Conservation (phyloP, 2,329 filamentous ascomycete genomes). For the Trichoderma koningiopsis region DNA sequence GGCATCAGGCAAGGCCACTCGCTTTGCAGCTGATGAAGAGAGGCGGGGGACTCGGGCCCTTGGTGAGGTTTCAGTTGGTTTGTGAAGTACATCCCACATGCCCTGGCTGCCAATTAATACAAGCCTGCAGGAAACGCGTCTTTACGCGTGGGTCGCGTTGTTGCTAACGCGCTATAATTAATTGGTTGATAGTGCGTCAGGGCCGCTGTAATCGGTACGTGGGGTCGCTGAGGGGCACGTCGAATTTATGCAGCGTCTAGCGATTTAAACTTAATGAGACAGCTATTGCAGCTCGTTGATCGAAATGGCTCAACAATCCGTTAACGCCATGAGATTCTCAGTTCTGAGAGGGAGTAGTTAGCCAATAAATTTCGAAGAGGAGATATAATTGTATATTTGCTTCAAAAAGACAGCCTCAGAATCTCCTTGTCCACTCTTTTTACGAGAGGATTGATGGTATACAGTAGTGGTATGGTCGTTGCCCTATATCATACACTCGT, state of each 20-base stretch:
- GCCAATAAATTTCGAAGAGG: too few species aligned
- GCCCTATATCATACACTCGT: constrained; percentile 8
- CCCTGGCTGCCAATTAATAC: not conserved
- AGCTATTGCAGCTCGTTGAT: not conserved
- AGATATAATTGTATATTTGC: not conserved
- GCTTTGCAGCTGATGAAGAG: constrained; percentile 1
- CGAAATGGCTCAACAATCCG: not conserved
- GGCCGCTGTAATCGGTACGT: not conserved
- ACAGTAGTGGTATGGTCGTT: not conserved
- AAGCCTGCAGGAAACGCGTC: not conserved
- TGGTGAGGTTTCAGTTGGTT: not conserved
- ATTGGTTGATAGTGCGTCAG: constrained; percentile 11
- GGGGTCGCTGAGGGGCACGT: not conserved
- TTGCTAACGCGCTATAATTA: constrained; percentile 18
- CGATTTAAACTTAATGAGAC: constrained; percentile 2
- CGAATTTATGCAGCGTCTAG: not conserved
- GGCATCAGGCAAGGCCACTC: not conserved
- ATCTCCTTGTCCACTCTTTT: not conserved
- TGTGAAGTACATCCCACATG: constrained; percentile 10
- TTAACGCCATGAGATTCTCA: not conserved
- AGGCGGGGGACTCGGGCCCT: not conserved
- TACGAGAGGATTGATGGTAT: not conserved
- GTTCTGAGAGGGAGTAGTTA: too few species aligned
- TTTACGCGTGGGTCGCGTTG: constrained; percentile 26
- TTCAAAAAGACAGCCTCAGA: not conserved